Evolutionary conservation across 768 basidiomycete genomes (phyloP), one percentile per base, ranked within the genome.

Genomic region (Clavaria fumosa): DNA sequence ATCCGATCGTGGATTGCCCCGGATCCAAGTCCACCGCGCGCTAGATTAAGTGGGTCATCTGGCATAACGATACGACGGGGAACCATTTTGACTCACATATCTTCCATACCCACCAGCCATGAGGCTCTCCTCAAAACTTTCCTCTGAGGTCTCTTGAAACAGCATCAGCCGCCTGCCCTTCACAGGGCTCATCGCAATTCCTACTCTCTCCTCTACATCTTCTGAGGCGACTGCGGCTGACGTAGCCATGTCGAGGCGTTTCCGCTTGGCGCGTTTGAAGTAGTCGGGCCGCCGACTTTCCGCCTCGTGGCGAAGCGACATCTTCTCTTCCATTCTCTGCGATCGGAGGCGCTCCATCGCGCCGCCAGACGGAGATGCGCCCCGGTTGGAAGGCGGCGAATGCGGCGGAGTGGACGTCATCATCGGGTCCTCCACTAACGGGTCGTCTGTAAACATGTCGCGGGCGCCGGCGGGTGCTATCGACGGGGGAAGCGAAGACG

Each of bases 91-190:
- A 59, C 73, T 55, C 52, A 77, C 81, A 53, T 83, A 84, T 43
- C 68, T 67, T 1, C 75, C 78, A 53, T 84, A 84, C 5, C 82
- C 81, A 21, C 80, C 79, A 14, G 79, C 80, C 70, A 83, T 80
- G 28, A 84, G 53, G 46, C 79, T 79, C 56, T 85, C 81, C 48
- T 85, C 82, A 47, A 85, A 84, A 48, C 80, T 84, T 55, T 81
- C 79, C 32, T 81, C 79, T 3, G 77, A 78, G 0, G 80, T 83
- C 56, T 82, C 79, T 52, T 82, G 80, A 53, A 84, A 85, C 27
- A 86, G 54, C 45, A 72, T 75, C 23, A 84, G 59, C 35, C 80
- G 63, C 40, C 82, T 63, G 1, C 83, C 83, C 56, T 78, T 83
- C 38, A 63, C 53, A 0, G 82, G 80, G 46, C 72, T 82, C 45